A percentile compares a stretch with the other conserved stretches of the same genome.
phyloP scores from a whole-genome alignment of 2,329 filamentous ascomycete genomes.

The Fusarium tjaetaba region DNA sequence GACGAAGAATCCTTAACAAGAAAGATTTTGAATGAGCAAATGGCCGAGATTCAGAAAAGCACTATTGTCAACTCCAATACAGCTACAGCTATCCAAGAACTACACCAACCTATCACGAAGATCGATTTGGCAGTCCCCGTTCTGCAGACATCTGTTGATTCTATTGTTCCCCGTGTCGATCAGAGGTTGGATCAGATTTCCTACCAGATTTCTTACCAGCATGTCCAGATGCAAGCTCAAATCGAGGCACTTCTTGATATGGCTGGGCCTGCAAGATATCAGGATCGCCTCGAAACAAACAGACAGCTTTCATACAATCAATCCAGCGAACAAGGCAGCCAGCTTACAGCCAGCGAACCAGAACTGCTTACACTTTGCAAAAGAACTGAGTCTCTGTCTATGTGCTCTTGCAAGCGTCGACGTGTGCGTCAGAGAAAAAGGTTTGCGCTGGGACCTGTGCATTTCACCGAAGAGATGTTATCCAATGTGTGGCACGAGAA shows the following conservation, averaged over 20 bases:
- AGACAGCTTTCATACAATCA: fast-evolving
- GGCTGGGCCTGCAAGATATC: fast-evolving
- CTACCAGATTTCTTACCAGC: not conserved
- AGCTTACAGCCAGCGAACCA: fast-evolving
- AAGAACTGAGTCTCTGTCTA: fast-evolving
- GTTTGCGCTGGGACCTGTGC: fast-evolving
- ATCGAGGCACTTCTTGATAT: fast-evolving
- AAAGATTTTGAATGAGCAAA: not conserved
- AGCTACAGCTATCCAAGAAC: fast-evolving
- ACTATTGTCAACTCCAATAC: not conserved
- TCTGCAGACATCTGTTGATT: not conserved
- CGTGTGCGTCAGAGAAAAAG: not conserved
- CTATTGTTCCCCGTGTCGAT: not conserved
- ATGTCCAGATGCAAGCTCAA: not conserved
- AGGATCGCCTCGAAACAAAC: not conserved
- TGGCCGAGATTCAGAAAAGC: not conserved
- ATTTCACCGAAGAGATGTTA: not conserved
- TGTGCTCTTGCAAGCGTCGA: not conserved
- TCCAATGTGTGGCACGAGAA: fast-evolving
- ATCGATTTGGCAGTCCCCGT: not conserved
- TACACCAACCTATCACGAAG: fast-evolving
- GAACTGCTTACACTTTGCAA: fast-evolving
- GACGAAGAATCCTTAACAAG: not conserved
- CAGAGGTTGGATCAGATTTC: not conserved
- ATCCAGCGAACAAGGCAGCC: fast-evolving